These are phyloP conservation scores for Syncephalastrum monosporum DNA, from an alignment of 371 early-diverging fungal genomes.

Conservation along the genomic window DNA sequence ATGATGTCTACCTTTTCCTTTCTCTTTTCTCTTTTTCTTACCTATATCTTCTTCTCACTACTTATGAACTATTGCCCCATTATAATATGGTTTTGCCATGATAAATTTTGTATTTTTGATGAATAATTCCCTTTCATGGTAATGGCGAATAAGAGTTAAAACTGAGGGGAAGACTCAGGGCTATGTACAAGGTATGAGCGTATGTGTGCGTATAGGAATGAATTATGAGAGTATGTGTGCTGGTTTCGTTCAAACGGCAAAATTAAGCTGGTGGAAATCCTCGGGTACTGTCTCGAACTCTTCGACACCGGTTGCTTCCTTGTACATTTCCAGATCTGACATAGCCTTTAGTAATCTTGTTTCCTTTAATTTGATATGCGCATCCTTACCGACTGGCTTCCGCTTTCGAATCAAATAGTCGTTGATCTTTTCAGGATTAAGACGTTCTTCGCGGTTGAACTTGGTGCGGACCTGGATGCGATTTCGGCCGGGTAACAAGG, in stretches of 20 bases:
- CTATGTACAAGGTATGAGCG: too few relatives aligned
- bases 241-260: neutral
- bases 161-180: too few relatives aligned
- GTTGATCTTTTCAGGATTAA: constrained; percentile 53
- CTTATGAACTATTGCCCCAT: too few relatives aligned
- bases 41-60: too few relatives aligned
- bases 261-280: constrained; percentile 19
- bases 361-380: neutral
- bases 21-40: too few relatives aligned
- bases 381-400: constrained; percentile 43
- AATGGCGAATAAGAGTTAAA: too few relatives aligned
- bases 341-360: neutral
- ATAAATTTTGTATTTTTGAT: too few relatives aligned
- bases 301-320: constrained; percentile 21
- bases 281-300: constrained; percentile 33
- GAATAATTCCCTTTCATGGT: too few relatives aligned
- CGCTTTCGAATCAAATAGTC: constrained; percentile 46
- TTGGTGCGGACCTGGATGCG: constrained; percentile 66
- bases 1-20: too few relatives aligned
- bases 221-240: neutral
- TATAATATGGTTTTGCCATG: too few relatives aligned
- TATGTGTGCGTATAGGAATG: too few relatives aligned
- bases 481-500: constrained; percentile 57
- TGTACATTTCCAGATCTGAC: constrained; percentile 19
- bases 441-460: constrained; percentile 65